Base-by-base conservation (phyloP, 1,284 basidiomycete genomes). In the Laetiporus sulphureus region DNA sequence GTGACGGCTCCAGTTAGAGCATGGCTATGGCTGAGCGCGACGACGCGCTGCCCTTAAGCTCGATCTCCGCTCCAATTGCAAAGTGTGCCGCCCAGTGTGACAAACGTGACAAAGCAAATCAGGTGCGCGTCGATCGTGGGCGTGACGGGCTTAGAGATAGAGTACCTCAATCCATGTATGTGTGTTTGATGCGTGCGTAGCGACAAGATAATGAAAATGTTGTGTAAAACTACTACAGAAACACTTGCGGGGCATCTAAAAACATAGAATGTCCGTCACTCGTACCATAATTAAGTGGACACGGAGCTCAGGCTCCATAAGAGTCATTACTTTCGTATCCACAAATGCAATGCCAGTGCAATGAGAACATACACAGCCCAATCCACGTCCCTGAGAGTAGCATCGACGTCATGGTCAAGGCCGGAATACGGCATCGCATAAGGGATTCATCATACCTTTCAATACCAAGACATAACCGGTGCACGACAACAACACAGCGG, bases 221-320 rank as follows among this genome's bases (percentile, higher is more conserved):
- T 13, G 36, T 36, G 22, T 16, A 12, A 25, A 6, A 21, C 30
- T 25, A 29, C 34, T 13, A 44, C 25, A 44, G 18, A 25, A 21
- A 27, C 6, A 21, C 19, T 33, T 44, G 43, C 38, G 24, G 44
- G 42, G 48, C 36, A 39, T 55, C 54, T 55, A 55, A 44, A 52
- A 43, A 51, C 52, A 51, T 53, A 53, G 47, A 47, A 36, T 42
- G 45, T 47, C 50, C 44, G 47, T 42, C 38, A 45, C 38, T 42
- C 38, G 41, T 34, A 37, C 21, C 44, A 44, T 42, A 43, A 47
- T 40, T 34, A 40, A 29, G 43, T 16, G 24, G n/a, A 23, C 35
- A 42, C 25, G 32, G n/a, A 20, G 35, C 25, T 36, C 35, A 19
- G 16, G 13, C 16, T 22, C 18, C n/a, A n/a, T n/a, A 23, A 32